These are phyloP conservation scores for Cladosporium sphaerospermum DNA, from an alignment of 2,329 filamentous ascomycete species.

Conservation along the genomic window DNA sequence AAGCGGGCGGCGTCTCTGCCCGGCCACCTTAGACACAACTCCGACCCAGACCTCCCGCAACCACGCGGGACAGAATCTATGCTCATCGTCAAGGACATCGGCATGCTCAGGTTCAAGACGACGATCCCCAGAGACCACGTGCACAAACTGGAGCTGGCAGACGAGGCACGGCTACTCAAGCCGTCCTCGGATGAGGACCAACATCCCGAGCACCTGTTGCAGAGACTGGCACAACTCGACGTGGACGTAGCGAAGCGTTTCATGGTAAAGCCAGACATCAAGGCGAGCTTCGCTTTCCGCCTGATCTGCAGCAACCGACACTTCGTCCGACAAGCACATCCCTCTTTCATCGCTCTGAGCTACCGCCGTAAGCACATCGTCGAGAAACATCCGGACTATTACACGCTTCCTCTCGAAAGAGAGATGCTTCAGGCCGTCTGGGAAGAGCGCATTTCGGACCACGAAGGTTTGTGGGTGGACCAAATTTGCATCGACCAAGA, in stretches of 20 bases:
- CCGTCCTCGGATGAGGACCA: slow-evolving; percentile 23
- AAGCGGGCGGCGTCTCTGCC: neutral
- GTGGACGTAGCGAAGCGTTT: slow-evolving; percentile 22
- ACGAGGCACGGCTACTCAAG: slow-evolving; percentile 24
- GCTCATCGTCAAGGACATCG: slow-evolving; percentile 17
- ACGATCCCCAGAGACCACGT: slow-evolving; percentile 24
- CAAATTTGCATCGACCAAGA: slow-evolving; percentile 41
- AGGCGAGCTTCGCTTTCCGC: slow-evolving; percentile 30
- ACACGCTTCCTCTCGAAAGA: slow-evolving; percentile 34
- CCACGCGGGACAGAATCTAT: slow-evolving; percentile 3
- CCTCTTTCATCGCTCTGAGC: slow-evolving; percentile 40
- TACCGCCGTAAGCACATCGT: slow-evolving; percentile 35
- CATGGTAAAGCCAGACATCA: slow-evolving; percentile 29
- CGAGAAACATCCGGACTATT: slow-evolving; percentile 29
- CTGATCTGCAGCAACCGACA: slow-evolving; percentile 33
- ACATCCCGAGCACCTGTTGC: slow-evolving; percentile 21
- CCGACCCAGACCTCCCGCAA: slow-evolving; percentile 3
- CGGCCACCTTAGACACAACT: slow-evolving; percentile 4
- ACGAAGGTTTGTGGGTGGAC: slow-evolving; percentile 41
- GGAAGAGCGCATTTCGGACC: slow-evolving; percentile 29
- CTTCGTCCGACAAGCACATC: slow-evolving; percentile 27
- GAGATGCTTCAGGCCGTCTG: slow-evolving; percentile 38
- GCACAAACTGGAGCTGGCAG: slow-evolving; percentile 20
- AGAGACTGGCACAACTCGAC: slow-evolving; percentile 20
- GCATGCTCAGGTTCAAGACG: slow-evolving; percentile 6